Evolutionary conservation across 345 rosid genomes (phyloP).

Genomic region (Erysimum cheiranthoides): DNA sequence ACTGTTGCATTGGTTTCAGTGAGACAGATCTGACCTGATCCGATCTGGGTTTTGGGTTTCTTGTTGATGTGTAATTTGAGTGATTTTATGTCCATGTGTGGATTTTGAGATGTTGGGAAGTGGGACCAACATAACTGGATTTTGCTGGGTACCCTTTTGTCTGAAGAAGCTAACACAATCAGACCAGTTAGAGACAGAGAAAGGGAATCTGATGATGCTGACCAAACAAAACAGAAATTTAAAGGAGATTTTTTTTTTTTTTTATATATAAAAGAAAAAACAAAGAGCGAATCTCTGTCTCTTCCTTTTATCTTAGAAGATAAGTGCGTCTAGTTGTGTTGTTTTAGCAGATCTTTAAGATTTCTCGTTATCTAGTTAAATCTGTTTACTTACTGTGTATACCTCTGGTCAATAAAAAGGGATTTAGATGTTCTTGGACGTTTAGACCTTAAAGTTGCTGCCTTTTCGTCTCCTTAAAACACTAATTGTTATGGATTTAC

Average conservation of each 20-base stretch:
- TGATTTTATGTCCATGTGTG: slow-evolving; percentile 35
- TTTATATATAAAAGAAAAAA: background rate
- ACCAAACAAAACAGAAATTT: slow-evolving; percentile 37
- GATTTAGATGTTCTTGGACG: slow-evolving; percentile 15
- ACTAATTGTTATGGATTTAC: background rate
- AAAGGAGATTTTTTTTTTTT: slow-evolving; percentile 12
- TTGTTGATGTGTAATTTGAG: slow-evolving; percentile 32
- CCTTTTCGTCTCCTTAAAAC: background rate
- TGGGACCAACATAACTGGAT: slow-evolving; percentile 72
- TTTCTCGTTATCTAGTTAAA: slow-evolving; percentile 23
- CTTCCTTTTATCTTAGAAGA: slow-evolving; percentile 17
- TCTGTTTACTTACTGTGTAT: slow-evolving; percentile 32
- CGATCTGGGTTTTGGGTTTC: slow-evolving; percentile 31
- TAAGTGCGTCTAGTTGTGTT: slow-evolving; percentile 10
- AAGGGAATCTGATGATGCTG: slow-evolving; percentile 47
- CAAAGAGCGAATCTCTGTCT: slow-evolving; percentile 23
- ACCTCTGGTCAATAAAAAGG: background rate
- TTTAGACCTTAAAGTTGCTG: background rate
- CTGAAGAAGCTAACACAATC: slow-evolving; percentile 36
- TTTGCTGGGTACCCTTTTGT: slow-evolving; percentile 47
- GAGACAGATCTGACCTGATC: slow-evolving; percentile 30
- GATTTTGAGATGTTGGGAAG: slow-evolving; percentile 44
- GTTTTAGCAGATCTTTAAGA: slow-evolving; percentile 21
- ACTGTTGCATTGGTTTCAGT: slow-evolving; percentile 50
- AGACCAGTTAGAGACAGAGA: slow-evolving; percentile 45